A percentile compares a stretch with the other conserved stretches of the same genome.
These are phyloP conservation scores for Irpex sp. DNA, from an alignment of 1,284 basidiomycete genomes.

Conservation along the genomic window DNA sequence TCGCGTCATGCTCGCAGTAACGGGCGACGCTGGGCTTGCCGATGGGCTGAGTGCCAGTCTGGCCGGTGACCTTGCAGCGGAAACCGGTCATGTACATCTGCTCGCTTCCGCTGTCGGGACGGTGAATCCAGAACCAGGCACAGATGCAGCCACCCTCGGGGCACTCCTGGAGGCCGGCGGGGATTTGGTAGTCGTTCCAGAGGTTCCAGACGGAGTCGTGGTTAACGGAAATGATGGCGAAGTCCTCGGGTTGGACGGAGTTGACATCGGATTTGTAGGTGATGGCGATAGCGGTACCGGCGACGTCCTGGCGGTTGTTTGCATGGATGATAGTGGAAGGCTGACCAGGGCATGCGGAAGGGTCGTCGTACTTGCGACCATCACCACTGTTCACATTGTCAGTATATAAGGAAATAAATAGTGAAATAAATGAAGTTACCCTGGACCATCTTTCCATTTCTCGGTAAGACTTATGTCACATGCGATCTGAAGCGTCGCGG, in stretches of 20 bases:
- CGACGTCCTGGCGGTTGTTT: constrained; percentile 37
- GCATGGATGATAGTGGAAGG: constrained; percentile 43
- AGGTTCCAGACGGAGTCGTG: constrained; percentile 69
- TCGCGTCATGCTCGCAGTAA: constrained; percentile 55
- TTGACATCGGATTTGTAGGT: constrained; percentile 62
- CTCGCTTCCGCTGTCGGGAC: neutral
- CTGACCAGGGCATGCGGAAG: constrained; percentile 45
- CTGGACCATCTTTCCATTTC: constrained; percentile 40
- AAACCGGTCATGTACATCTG: constrained; percentile 73
- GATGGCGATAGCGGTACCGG: constrained; percentile 68
- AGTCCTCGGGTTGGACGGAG: constrained; percentile 60
- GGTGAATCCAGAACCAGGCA: constrained; percentile 73
- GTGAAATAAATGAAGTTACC: constrained; percentile 34
- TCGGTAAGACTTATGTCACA: constrained; percentile 58
- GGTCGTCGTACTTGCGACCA: constrained; percentile 31
- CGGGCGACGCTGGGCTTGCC: constrained; percentile 50
- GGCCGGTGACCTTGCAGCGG: constrained; percentile 62
- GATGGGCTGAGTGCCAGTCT: constrained; percentile 48
- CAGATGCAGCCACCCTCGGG: constrained; percentile 62
- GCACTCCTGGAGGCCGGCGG: constrained; percentile 63
- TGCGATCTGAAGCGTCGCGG: constrained; percentile 50
- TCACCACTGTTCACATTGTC: constrained; percentile 6
- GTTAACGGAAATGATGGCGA: constrained; percentile 70
- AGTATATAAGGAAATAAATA: neutral
- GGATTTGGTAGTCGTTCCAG: constrained; percentile 64